These are phyloP conservation scores for Parmales sp. DNA, from an alignment of 108 stramenopile genomes.

Conservation along the genomic window DNA sequence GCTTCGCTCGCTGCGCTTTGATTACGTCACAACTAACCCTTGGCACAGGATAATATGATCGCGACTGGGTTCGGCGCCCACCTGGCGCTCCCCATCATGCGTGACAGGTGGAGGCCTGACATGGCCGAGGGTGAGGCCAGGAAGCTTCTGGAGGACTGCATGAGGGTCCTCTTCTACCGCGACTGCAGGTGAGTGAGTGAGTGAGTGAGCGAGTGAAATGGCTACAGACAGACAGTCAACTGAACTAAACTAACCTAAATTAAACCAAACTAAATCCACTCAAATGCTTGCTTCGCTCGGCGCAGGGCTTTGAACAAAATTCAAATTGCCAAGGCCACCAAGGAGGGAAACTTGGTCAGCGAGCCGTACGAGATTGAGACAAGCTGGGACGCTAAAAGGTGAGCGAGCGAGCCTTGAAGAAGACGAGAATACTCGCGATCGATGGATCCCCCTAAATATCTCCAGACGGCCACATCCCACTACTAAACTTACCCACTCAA, in stretches of 20 bases:
- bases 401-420: too few relatives aligned
- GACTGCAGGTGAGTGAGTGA: too few relatives aligned
- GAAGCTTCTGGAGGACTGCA: constrained; percentile 89
- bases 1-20: too few relatives aligned
- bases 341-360: constrained; percentile 47
- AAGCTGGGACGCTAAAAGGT: constrained; percentile 57
- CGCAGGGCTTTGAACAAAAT: constrained; percentile 78
- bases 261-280: too few relatives aligned
- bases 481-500: too few relatives aligned
- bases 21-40: too few relatives aligned
- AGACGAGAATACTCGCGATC: too few relatives aligned
- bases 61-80: constrained; percentile 95
- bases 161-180: constrained; percentile 93
- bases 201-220: constrained; percentile 27
- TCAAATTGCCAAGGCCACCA: constrained; percentile 86
- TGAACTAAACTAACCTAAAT: too few relatives aligned
- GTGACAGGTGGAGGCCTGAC: constrained; percentile 78
- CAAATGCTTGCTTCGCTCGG: too few relatives aligned
- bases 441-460: too few relatives aligned
- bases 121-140: constrained; percentile 87
- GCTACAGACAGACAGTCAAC: neutral
- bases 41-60: constrained; percentile 80
- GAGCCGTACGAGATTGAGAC: constrained; percentile 81
- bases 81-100: constrained; percentile 86
- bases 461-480: too few relatives aligned